Evolutionary conservation across 2,329 filamentous ascomycete genomes (phyloP), one percentile per base, ranked within the genome.

Genomic region (Aureobasidium pullulans): DNA sequence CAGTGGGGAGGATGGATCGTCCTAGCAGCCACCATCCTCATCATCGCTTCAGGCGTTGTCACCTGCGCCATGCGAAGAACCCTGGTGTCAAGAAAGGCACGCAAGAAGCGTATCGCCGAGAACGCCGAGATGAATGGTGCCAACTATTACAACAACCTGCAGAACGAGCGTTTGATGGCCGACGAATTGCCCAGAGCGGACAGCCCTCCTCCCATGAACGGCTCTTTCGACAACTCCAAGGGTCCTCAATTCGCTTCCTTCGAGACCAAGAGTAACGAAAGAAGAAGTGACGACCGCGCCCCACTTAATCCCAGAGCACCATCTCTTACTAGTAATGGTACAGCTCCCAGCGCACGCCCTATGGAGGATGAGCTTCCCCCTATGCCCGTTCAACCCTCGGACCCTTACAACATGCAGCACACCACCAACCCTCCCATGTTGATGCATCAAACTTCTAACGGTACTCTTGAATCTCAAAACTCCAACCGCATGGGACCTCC

Each of bases 61-160:
- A 92, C 91, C 8, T 99, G 92, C 71, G 91, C 90, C 23, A 97
- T 97, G 91, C 88, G 94, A 64, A 85, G 93, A 62, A 95, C 92
- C 2, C 78, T 97, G 60, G 89, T 96, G 62, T 89, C 89, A 72
- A 84, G 93, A 67, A 96, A 96, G 76, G 89, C 92, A n/a, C 84
- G 92, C 63, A 92, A 94, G 80, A 90, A 87, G 77, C 84, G 90
- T 47, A 95, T 97, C 70, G 90, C 86, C 2, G 89, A 95, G 72
- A 96, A 97, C 70, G 90, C 92, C 7, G 92, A 97, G 71, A 97
- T 97, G 92, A 97, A 89, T 71, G 93, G 93, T 31, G 86, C 94
- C 68, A 94, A 92, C 69, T 96, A 88, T 71, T 96, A 95, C 74
- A 72, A 76, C 66, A 75, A 77, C 69, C 72, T 79, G 68, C 68